Evolutionary conservation across 805 yeast species (phyloP).

Genomic region (Cyberlindnera galapagoensis): DNA sequence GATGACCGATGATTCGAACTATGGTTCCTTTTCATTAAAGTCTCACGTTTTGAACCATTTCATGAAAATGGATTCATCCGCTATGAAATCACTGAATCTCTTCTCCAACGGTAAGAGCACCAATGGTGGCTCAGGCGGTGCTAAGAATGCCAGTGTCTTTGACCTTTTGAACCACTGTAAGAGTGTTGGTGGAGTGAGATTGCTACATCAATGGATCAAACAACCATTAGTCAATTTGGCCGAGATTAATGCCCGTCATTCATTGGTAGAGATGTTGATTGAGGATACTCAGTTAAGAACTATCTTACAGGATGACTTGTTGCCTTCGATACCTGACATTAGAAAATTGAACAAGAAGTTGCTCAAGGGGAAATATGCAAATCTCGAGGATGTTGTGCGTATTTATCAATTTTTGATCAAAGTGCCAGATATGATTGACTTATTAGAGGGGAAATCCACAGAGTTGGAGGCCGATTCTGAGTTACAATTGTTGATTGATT

Average conservation of each 20-base stretch:
- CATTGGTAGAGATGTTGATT: constrained; percentile 67
- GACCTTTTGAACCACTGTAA: constrained; percentile 86
- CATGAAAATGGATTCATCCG: constrained; percentile 89
- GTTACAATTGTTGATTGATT: constrained; percentile 33
- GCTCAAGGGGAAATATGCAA: constrained; percentile 39
- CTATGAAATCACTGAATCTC: constrained; percentile 79
- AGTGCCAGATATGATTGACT: constrained; percentile 60
- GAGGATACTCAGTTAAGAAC: constrained; percentile 63
- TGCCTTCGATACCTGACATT: constrained; percentile 76
- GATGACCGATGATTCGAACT: constrained; percentile 46
- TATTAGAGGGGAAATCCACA: constrained; percentile 38
- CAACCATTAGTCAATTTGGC: constrained; percentile 75
- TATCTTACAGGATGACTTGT: constrained; percentile 56
- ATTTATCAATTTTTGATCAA: constrained; percentile 72
- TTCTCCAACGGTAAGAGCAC: constrained; percentile 45
- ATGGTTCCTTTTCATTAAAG: constrained; percentile 49
- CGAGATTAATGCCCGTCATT: constrained; percentile 62
- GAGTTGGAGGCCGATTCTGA: constrained; percentile 25
- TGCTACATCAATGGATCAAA: constrained; percentile 90
- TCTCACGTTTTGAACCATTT: constrained; percentile 69
- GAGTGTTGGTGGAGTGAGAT: constrained; percentile 80
- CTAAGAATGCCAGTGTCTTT: constrained; percentile 55
- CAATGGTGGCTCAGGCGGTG: constrained; percentile 21
- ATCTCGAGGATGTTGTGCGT: constrained; percentile 83
- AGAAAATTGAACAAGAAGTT: constrained; percentile 69